A percentile compares a stretch with the other conserved stretches of the same genome.
These are phyloP conservation scores for Plectranthus barbatus DNA, from an alignment of 257 asterid species.

Conservation along the genomic window DNA sequence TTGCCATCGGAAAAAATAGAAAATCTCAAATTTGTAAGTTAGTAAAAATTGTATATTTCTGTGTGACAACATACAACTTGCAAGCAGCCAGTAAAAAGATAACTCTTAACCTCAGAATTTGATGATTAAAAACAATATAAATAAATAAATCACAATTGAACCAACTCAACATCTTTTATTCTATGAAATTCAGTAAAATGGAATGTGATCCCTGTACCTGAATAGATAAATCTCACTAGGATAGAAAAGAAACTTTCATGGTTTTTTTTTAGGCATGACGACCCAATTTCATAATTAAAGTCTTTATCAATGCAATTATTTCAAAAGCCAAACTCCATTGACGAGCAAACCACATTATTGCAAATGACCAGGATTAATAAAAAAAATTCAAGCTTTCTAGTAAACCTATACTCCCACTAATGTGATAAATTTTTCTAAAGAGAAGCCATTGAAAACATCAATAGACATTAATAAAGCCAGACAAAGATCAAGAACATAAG, in stretches of 20 bases:
- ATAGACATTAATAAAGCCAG: neutral
- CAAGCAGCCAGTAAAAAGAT: neutral
- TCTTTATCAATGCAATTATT: conserved; percentile 1
- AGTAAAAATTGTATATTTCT: neutral
- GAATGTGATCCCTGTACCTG: no score
- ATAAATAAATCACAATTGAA: neutral
- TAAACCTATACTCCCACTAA: neutral
- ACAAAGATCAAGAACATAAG: neutral
- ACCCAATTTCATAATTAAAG: neutral
- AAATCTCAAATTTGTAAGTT: neutral
- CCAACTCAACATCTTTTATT: neutral
- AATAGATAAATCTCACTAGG: no score
- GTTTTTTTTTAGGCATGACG: no score
- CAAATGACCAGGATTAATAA: neutral
- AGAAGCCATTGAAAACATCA: neutral
- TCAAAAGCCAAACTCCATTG: neutral
- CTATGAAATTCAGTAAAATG: no score
- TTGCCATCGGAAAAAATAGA: neutral
- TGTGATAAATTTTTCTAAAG: neutral
- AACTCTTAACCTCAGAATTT: neutral
- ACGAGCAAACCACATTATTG: neutral
- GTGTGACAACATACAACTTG: neutral
- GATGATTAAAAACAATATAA: neutral
- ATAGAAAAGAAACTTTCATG: no score
- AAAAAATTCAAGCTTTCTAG: conserved; percentile 1